These are phyloP conservation scores for Chytridiales sp. DNA, from an alignment of 371 early-diverging fungal species.

Conservation along the genomic window DNA sequence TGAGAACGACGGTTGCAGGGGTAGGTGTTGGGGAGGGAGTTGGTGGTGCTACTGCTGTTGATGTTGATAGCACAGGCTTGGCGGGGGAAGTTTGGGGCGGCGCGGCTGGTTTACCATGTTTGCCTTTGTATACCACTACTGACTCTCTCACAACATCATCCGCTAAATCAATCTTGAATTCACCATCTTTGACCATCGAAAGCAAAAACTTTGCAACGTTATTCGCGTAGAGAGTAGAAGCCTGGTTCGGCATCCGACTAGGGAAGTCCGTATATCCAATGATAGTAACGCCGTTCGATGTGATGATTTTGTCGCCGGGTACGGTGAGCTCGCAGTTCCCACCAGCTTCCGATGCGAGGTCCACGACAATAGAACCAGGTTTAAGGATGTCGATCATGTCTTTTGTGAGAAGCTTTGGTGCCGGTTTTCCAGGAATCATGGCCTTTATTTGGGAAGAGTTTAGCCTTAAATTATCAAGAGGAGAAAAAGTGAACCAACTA, in stretches of 20 bases:
- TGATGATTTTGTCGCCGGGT: constrained; percentile 27
- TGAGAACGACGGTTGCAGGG: neutral
- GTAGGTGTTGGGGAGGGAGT: constrained; percentile 3
- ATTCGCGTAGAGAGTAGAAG: constrained; percentile 38
- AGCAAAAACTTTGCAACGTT: constrained; percentile 39
- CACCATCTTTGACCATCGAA: constrained; percentile 21
- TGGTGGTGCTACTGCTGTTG: constrained; percentile 15
- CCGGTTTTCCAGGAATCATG: constrained; percentile 36
- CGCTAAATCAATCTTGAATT: constrained; percentile 20
- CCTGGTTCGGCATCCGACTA: constrained; percentile 36
- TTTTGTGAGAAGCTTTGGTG: constrained; percentile 31
- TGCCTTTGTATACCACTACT: constrained; percentile 26
- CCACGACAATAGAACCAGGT: constrained; percentile 36
- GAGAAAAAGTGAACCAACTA: neutral
- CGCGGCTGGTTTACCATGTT: neutral
- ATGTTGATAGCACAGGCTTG: neutral
- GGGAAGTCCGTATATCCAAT: constrained; percentile 40
- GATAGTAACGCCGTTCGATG: constrained; percentile 29
- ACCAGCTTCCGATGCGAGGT: constrained; percentile 37
- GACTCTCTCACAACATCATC: constrained; percentile 37
- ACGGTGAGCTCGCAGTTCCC: constrained; percentile 38
- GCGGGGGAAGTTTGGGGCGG: too few relatives aligned
- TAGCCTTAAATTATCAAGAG: neutral
- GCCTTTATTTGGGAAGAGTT: constrained; percentile 16
- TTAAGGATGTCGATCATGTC: constrained; percentile 34